Percentiles rank a stretch among this genome's conserved stretches.
Evolutionary conservation across 768 basidiomycete species (phyloP).

Genomic region (Rhodotorula paludigena): DNA sequence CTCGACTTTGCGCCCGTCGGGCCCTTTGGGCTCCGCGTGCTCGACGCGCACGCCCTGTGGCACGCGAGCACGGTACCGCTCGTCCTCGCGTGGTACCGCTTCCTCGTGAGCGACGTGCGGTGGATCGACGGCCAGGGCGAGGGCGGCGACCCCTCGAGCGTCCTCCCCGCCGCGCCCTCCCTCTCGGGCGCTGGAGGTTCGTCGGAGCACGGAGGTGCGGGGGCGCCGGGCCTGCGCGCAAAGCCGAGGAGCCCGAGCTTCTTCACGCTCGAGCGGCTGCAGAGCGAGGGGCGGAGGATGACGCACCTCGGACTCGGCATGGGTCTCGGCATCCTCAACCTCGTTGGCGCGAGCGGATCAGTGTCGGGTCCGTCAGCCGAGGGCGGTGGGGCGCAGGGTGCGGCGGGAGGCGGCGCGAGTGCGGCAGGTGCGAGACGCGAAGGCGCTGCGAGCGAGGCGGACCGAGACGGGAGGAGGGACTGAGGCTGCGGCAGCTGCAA

Average conservation of each 20-base stretch:
- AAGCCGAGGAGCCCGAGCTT: not conserved
- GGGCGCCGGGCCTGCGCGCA: not conserved
- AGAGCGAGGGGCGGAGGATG: not conserved
- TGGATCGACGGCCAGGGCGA: slow-evolving; percentile 37
- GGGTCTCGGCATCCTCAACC: slow-evolving; percentile 7
- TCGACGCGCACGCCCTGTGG: slow-evolving; percentile 93
- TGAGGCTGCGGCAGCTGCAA: not conserved
- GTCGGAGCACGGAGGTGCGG: not conserved
- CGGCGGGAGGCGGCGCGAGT: not conserved
- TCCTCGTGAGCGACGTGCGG: slow-evolving; percentile 64
- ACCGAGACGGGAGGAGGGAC: not conserved
- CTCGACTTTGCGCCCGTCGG: slow-evolving; percentile 71
- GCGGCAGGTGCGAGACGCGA: not conserved
- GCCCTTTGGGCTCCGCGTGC: slow-evolving; percentile 56
- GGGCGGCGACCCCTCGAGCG: slow-evolving; percentile 1
- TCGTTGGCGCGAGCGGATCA: not conserved
- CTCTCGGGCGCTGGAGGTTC: not conserved
- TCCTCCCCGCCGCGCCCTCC: not conserved
- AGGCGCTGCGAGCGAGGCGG: not conserved
- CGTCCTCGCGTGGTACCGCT: slow-evolving; percentile 76
- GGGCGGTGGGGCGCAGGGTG: not conserved
- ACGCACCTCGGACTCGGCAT: not conserved
- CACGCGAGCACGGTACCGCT: slow-evolving; percentile 79
- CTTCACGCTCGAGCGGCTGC: not conserved
- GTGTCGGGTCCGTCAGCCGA: not conserved